Percentiles rank a stretch among this genome's conserved stretches.
Evolutionary conservation across 805 yeast species (phyloP).

Genomic region (Metschnikowia kunwiensis): DNA sequence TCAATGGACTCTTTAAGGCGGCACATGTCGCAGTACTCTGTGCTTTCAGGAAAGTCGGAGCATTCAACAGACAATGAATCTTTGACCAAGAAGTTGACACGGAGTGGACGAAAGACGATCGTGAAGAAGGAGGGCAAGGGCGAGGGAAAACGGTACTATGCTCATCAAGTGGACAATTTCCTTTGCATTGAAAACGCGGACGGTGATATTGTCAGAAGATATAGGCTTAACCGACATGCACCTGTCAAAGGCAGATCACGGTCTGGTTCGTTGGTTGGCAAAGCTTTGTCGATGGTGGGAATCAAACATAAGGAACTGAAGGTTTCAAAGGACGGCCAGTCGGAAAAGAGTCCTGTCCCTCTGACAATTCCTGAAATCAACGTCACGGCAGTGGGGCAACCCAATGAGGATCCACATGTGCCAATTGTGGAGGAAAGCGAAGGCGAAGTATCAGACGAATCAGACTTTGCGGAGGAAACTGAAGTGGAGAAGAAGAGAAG

Average conservation of each 20-base stretch:
- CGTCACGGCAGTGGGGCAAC: constrained; percentile 4
- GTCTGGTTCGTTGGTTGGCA: constrained; percentile 40
- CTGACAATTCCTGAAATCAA: constrained; percentile 5
- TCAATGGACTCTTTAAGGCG: constrained; percentile 40
- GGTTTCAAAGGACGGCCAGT: background rate
- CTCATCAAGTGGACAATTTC: constrained; percentile 75
- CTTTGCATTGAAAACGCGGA: constrained; percentile 85
- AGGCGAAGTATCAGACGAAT: constrained; percentile 19
- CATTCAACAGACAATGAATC: constrained; percentile 15
- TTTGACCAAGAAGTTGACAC: constrained; percentile 13
- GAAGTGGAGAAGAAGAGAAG: constrained; percentile 65
- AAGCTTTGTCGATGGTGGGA: constrained; percentile 57
- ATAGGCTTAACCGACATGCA: constrained; percentile 60
- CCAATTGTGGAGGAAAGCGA: constrained; percentile 14
- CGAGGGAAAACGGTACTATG: constrained; percentile 38
- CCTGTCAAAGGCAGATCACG: constrained; percentile 26
- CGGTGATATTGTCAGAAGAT: constrained; percentile 86
- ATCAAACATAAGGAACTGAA: constrained; percentile 27
- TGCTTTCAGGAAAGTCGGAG: constrained; percentile 19
- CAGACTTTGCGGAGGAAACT: constrained; percentile 46
- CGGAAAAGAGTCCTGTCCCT: background rate
- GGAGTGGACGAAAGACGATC: constrained; percentile 22
- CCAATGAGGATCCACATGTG: constrained; percentile 10
- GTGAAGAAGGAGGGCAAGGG: constrained; percentile 38
- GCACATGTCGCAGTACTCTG: constrained; percentile 33